Conservation (phyloP, 768 basidiomycete genomes). For the Boletus coccyginus region DNA sequence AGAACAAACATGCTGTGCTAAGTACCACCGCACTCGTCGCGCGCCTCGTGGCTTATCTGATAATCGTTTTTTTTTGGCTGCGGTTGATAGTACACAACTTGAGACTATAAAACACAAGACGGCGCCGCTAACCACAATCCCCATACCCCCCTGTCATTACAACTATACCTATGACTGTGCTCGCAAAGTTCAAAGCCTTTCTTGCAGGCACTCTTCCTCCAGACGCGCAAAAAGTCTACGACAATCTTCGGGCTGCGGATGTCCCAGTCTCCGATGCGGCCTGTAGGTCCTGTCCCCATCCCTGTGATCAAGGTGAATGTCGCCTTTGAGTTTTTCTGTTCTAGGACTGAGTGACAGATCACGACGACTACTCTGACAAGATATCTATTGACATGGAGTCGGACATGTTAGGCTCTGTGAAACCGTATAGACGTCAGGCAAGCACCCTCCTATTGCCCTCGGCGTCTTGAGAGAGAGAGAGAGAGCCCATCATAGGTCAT, state of each 20-base stretch:
- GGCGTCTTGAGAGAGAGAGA: not conserved
- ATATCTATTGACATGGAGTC: slow-evolving; percentile 79
- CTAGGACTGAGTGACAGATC: slow-evolving; percentile 42
- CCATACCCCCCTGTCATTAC: not conserved
- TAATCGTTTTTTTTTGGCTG: no score
- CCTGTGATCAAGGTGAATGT: slow-evolving; percentile 65
- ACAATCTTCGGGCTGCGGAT: slow-evolving; percentile 51
- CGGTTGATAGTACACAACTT: not conserved
- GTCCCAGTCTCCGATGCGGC: slow-evolving; percentile 67
- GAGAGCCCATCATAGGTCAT: slow-evolving; percentile 52
- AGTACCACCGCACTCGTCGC: no score
- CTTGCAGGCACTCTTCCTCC: slow-evolving; percentile 19
- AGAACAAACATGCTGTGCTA: no score
- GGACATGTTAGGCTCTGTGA: slow-evolving; percentile 82
- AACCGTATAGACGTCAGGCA: slow-evolving; percentile 82
- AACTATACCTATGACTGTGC: slow-evolving; percentile 18
- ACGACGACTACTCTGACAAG: slow-evolving; percentile 68
- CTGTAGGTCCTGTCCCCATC: slow-evolving; percentile 74
- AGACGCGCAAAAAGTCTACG: slow-evolving; percentile 40
- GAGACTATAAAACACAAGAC: not conserved
- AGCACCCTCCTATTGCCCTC: slow-evolving; percentile 6
- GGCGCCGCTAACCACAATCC: no score
- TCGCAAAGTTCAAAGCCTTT: slow-evolving; percentile 25
- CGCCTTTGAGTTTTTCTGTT: slow-evolving; percentile 20
- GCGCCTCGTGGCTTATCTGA: no score